These are phyloP conservation scores for Blastocystis sp. DNA, from an alignment of 352 stramenopile species.

Conservation along the genomic window DNA sequence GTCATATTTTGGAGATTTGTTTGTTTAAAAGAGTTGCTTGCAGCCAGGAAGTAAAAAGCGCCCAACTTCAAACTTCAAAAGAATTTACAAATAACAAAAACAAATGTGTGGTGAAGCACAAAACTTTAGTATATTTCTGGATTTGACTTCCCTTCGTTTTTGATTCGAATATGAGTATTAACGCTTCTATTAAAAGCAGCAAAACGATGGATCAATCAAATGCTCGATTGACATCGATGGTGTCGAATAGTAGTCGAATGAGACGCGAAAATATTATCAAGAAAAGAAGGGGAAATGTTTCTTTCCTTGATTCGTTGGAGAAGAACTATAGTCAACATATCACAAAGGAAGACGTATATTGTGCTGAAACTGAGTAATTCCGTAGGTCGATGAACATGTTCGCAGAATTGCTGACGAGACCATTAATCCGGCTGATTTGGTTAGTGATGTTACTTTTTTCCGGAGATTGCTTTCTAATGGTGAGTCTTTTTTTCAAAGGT, in stretches of 20 bases:
- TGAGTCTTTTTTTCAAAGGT: conserved; percentile 67
- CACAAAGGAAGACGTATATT: conserved; percentile 19
- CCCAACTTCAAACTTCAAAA: not conserved
- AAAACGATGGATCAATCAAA: conserved; percentile 19
- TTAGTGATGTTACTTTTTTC: conserved; percentile 95
- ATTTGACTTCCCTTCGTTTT: not conserved
- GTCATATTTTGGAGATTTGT: not conserved
- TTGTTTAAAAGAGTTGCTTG: not conserved
- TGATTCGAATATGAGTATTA: conserved; percentile 42
- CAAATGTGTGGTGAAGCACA: not conserved
- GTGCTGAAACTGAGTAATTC: not conserved
- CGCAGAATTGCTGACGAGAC: not conserved
- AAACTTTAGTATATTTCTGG: not conserved
- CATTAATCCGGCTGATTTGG: conserved; percentile 72
- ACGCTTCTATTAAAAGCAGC: conserved; percentile 20
- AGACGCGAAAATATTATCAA: conserved; percentile 53
- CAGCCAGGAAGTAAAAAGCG: not conserved
- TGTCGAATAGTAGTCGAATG: not conserved
- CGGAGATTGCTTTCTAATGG: conserved; percentile 93
- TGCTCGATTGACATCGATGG: not conserved
- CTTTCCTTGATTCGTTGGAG: not conserved
- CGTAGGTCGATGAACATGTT: not conserved
- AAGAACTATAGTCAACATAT: not conserved
- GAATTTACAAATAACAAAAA: not conserved
- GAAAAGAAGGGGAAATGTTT: not conserved